Evolutionary conservation across 75 land plant genomes (phyloP), one percentile per base, ranked within the genome.

Genomic region (Picea sitchensis): DNA sequence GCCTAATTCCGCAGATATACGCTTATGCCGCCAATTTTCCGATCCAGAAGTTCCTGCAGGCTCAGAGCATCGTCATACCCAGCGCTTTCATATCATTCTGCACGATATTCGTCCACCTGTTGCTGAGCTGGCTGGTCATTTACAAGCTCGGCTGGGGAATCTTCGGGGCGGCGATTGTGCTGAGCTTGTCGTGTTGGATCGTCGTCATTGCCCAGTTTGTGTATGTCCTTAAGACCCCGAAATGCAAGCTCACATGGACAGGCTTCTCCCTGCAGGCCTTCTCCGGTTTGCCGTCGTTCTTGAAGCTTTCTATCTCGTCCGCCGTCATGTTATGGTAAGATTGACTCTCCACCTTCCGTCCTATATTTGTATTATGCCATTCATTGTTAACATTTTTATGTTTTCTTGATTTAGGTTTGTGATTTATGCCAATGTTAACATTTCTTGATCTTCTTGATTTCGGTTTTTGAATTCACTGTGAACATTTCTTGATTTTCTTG

Each of bases 241-340:
- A 47, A 69, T 90, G 92, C 75, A 78, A 82, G 73, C 2, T 61
- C 8, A 88, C 92, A 0, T 90, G 92, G 92, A 86, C 31, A 3
- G 89, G 90, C 9, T 88, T 90, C 77, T 76, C 72, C 20, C 2
- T 8, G 32, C 11, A 80, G 75, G 92, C 92, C 11, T 88, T 90
- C 77, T 57, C 65, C 31, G 88, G 89, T 21, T 59, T 90, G 41
- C 14, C 59, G 59, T 83, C 61, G 38, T 90, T 90, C 79, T 51
- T 90, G 36, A 81, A 82, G 80, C 83, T 90, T 36, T 85, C 92
- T 2, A 57, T 78, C 0, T 82, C 90, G 3, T 90, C 92, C 2
- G 90, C 91, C 4, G 85, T 88, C 58, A 91, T 91, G 92, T 44
- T 91, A 20, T 91, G 93, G 91, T 89, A 59, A 62, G 81, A 57